These are phyloP conservation scores for Capsella bursapastoris DNA, from an alignment of 345 rosid species.

Conservation along the genomic window DNA sequence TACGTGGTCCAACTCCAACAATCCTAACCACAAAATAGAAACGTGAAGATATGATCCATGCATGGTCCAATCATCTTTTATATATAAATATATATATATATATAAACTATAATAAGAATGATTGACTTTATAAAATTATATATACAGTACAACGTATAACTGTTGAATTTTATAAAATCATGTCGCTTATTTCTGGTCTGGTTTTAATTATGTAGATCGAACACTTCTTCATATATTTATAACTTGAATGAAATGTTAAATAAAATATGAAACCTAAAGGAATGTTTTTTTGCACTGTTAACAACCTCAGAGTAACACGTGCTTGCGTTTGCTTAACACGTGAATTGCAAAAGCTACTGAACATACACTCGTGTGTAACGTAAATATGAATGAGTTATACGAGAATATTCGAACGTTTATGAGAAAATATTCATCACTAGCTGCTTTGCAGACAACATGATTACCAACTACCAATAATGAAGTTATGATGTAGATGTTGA, in stretches of 20 bases:
- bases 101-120: too few species aligned
- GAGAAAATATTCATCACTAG: constrained; percentile 3
- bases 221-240: not conserved
- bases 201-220: not conserved
- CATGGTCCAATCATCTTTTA: not conserved
- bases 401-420: not conserved
- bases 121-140: too few species aligned
- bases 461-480: not conserved
- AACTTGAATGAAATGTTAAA: not conserved
- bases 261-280: not conserved
- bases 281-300: not conserved
- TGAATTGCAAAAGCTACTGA: constrained; percentile 16
- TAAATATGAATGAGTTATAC: not conserved
- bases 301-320: constrained; percentile 32
- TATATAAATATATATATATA: too few species aligned
- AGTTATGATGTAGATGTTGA: constrained; percentile 21
- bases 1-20: constrained; percentile 3
- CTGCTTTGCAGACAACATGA: constrained; percentile 23
- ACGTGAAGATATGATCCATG: constrained; percentile 15
- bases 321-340: constrained; percentile 25
- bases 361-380: constrained; percentile 9
- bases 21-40: constrained; percentile 5
- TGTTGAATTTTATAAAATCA: too few species aligned
- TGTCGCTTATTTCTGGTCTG: not conserved
- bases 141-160: too few species aligned